These are phyloP conservation scores for Hebeloma cylindrosporum DNA, from an alignment of 768 basidiomycete species.

Conservation along the genomic window DNA sequence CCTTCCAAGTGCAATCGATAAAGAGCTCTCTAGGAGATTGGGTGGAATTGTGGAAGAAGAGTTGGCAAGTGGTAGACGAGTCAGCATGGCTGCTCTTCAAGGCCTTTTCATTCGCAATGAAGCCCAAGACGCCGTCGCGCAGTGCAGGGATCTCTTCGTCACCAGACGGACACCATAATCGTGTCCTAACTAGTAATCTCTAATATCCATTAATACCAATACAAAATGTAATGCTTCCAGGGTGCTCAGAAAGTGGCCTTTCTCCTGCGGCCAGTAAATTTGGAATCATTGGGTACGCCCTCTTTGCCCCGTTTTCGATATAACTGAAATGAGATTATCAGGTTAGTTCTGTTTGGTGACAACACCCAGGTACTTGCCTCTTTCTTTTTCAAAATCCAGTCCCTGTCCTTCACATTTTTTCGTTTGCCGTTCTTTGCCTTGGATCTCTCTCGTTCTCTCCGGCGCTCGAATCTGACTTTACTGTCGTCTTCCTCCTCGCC, in stretches of 20 bases:
- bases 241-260: constrained; percentile 64
- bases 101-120: constrained; percentile 87
- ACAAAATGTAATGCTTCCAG: constrained; percentile 6
- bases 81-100: constrained; percentile 97
- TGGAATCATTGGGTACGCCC: constrained; percentile 80
- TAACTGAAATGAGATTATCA: no score
- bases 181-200: not conserved
- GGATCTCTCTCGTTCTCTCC: constrained; percentile 65
- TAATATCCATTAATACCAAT: constrained; percentile 4
- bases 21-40: constrained; percentile 51
- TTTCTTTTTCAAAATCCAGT: constrained; percentile 98
- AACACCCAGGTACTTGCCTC: constrained; percentile 58
- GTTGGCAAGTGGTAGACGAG: constrained; percentile 48
- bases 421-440: constrained; percentile 66
- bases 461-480: constrained; percentile 70
- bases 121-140: constrained; percentile 53
- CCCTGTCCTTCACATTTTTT: constrained; percentile 70
- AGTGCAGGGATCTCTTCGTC: constrained; percentile 47
- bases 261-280: constrained; percentile 91
- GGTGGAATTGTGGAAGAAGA: constrained; percentile 54
- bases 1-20: constrained; percentile 28
- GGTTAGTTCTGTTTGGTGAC: no score
- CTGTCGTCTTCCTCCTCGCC: constrained; percentile 60
- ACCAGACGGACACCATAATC: constrained; percentile 23
- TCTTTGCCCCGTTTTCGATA: constrained; percentile 87